These are phyloP conservation scores for Fragaria iinumae DNA, from an alignment of 306 rosid genomes.

Conservation along the genomic window DNA sequence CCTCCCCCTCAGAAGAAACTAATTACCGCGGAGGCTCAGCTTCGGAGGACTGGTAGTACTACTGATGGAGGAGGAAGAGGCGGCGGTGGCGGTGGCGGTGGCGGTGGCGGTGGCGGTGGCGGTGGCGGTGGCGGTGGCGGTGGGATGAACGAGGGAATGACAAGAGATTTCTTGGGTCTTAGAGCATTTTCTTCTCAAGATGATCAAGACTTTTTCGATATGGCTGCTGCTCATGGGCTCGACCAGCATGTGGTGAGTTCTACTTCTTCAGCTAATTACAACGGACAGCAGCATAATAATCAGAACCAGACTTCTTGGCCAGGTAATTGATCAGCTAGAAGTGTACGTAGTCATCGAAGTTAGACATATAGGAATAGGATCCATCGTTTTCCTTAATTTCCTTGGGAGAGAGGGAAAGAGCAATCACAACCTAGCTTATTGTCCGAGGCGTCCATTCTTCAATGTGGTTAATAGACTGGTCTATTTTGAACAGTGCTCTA, in stretches of 20 bases:
- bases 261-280: slow-evolving; percentile 25
- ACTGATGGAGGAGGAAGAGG: not conserved
- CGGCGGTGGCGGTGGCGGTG: not conserved
- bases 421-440: slow-evolving; percentile 7
- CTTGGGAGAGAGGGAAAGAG: not conserved
- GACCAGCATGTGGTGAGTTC: slow-evolving; percentile 33
- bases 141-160: slow-evolving; percentile 38
- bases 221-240: slow-evolving; percentile 35
- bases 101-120: not conserved
- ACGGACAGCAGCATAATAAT: slow-evolving; percentile 32
- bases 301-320: slow-evolving; percentile 54
- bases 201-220: slow-evolving; percentile 37
- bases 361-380: not conserved
- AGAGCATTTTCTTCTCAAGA: slow-evolving; percentile 36
- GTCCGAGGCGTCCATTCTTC: slow-evolving; percentile 1
- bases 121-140: not conserved
- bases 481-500: slow-evolving; percentile 12
- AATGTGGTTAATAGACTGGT: slow-evolving; percentile 3
- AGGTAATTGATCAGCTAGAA: slow-evolving; percentile 20
- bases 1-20: not conserved
- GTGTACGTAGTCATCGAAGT: not conserved
- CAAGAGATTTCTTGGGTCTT: slow-evolving; percentile 73
- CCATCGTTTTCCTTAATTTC: not conserved
- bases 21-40: not conserved
- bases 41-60: not conserved